phyloP scores from a whole-genome alignment of 148 eudicot genomes.

The Talinum fruticosum region DNA sequence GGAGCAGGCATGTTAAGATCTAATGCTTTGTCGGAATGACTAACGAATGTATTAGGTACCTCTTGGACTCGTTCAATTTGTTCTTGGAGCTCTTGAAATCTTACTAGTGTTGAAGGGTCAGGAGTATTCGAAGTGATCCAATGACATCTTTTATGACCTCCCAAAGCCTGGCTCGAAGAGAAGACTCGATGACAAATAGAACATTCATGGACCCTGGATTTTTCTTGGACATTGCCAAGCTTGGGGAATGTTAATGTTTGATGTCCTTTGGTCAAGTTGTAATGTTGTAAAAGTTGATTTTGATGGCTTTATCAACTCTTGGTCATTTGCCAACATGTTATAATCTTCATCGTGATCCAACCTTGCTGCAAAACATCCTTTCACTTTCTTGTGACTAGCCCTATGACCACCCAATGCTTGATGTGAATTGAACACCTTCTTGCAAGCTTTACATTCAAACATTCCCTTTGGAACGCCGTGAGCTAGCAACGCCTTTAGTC shows the following conservation, averaged over 20 bases:
- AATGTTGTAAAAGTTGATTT: conserved; percentile 33
- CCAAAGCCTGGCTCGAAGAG: conserved; percentile 83
- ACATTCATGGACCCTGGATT: conserved; percentile 73
- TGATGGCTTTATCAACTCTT: conserved; percentile 32
- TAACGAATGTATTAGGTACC: conserved; percentile 23
- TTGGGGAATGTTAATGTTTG: conserved; percentile 17
- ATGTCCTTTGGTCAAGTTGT: conserved; percentile 33
- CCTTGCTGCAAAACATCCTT: conserved; percentile 58
- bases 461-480: conserved; percentile 23
- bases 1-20: conserved; percentile 65
- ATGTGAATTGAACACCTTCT: conserved; percentile 60
- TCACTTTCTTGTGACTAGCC: conserved; percentile 71
- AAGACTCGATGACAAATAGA: conserved; percentile 74
- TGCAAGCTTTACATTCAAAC: conserved; percentile 68
- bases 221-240: conserved; percentile 36
- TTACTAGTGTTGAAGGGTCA: conserved; percentile 39
- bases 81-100: conserved; percentile 45
- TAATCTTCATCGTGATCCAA: conserved; percentile 18
- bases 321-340: conserved; percentile 17
- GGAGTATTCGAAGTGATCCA: conserved; percentile 79
- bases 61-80: conserved; percentile 35
- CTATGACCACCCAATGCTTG: conserved; percentile 83
- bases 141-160: conserved; percentile 93
- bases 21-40: conserved; percentile 28
- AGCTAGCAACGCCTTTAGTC: conserved; percentile 9